These are phyloP conservation scores for Penicillium sp. DNA, from an alignment of 2,329 filamentous ascomycete genomes.

Conservation along the genomic window DNA sequence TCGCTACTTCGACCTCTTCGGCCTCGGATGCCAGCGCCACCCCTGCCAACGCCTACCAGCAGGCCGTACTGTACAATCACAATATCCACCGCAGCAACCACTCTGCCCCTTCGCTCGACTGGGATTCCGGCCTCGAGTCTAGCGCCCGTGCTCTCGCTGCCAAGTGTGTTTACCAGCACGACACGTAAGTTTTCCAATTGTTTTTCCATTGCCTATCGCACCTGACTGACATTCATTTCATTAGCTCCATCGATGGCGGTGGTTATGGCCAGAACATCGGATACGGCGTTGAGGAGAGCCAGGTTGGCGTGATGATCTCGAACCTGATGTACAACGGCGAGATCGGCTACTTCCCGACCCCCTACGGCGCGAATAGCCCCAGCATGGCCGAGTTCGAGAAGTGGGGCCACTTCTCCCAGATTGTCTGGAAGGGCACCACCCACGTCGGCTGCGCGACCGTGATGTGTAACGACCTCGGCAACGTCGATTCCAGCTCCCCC, in stretches of 20 bases:
- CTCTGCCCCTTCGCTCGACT: conserved; percentile 60
- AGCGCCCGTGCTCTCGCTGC: conserved; percentile 62
- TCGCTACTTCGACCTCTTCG: conserved; percentile 34
- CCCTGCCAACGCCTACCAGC: conserved; percentile 30
- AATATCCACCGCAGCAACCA: conserved; percentile 84
- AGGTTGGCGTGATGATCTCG: conserved; percentile 64
- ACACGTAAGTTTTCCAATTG: conserved; percentile 55
- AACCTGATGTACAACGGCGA: conserved; percentile 89
- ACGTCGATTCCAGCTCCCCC: conserved; percentile 39
- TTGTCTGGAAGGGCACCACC: conserved; percentile 63
- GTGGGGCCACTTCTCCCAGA: conserved; percentile 72
- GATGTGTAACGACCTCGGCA: conserved; percentile 43
- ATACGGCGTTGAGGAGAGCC: conserved; percentile 53
- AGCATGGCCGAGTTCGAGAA: conserved; percentile 57
- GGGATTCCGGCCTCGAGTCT: conserved; percentile 58
- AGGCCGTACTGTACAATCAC: conserved; percentile 61
- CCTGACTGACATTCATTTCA: conserved; percentile 4
- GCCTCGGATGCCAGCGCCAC: conserved; percentile 36
- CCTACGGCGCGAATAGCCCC: conserved; percentile 58
- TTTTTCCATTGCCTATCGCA: conserved; percentile 32
- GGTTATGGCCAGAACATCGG: conserved; percentile 92
- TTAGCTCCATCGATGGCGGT: conserved; percentile 50
- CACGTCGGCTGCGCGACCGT: conserved; percentile 58
- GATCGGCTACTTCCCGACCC: conserved; percentile 51
- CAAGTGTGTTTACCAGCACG: conserved; percentile 67